A percentile compares a stretch with the other conserved stretches of the same genome.
Evolutionary conservation across 2,329 filamentous ascomycete species (phyloP).

Genomic region (Monosporascus ibericus): DNA sequence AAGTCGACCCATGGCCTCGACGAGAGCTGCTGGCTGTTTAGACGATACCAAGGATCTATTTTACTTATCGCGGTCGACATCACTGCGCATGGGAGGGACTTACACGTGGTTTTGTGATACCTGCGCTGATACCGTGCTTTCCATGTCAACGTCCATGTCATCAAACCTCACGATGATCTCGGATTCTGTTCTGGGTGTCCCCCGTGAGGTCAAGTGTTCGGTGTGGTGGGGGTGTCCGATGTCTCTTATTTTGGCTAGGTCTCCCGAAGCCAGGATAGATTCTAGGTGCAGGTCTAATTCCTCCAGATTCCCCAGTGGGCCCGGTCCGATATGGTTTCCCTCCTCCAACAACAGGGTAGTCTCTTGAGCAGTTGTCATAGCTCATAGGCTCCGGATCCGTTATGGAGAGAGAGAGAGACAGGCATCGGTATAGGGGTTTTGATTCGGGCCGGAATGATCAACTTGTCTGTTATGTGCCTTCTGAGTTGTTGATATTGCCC

Average conservation of each 20-base stretch:
- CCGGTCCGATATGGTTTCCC: conserved; percentile 15
- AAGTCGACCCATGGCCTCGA: conserved; percentile 19
- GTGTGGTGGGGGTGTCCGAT: conserved; percentile 13
- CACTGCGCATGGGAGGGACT: conserved; percentile 11
- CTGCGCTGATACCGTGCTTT: conserved; percentile 11
- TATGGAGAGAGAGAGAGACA: conserved; percentile 9
- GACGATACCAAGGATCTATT: conserved; percentile 1
- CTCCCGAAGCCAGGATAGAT: conserved; percentile 17
- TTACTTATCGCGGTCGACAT: neutral
- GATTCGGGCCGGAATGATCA: conserved; percentile 5
- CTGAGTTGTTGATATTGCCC: conserved; percentile 18
- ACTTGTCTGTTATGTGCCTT: conserved; percentile 19
- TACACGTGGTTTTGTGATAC: conserved; percentile 17
- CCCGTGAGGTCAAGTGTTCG: conserved; percentile 15
- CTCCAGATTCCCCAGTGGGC: conserved; percentile 19
- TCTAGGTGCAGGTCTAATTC: conserved; percentile 22
- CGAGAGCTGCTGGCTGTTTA: conserved; percentile 19
- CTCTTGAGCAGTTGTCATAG: conserved; percentile 24
- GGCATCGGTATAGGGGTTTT: conserved; percentile 22
- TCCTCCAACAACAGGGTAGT: conserved; percentile 17
- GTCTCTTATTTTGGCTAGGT: conserved; percentile 16
- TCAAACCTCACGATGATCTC: conserved; percentile 26
- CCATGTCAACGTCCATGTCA: conserved; percentile 18
- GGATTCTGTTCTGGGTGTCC: conserved; percentile 21
- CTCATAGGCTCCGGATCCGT: conserved; percentile 17